Evolutionary conservation across 2,329 filamentous ascomycete genomes (phyloP).

Genomic region (Colletotrichum plurivorum): DNA sequence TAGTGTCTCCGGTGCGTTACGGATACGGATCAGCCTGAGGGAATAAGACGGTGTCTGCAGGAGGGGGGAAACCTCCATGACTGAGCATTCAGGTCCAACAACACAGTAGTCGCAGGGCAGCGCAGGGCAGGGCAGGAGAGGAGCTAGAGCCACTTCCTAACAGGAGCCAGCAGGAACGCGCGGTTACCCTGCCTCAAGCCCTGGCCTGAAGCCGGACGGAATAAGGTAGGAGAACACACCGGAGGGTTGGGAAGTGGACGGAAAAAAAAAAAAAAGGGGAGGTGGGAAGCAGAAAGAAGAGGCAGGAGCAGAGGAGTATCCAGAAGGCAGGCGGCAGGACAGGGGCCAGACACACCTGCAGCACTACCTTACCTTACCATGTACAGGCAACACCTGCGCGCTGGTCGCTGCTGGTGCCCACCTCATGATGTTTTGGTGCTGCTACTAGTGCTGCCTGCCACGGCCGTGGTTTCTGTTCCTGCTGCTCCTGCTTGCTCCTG

Average conservation of each 20-base stretch:
- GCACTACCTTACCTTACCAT: background rate
- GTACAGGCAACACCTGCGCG: constrained; percentile 1
- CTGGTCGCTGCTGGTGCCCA: background rate
- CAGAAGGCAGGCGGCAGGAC: constrained; percentile 2
- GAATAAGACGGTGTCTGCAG: background rate
- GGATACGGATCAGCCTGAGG: background rate
- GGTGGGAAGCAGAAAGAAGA: background rate
- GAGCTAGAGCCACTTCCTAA: constrained; percentile 9
- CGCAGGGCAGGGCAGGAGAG: background rate
- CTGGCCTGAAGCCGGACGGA: no score
- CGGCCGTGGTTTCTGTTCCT: constrained; percentile 11
- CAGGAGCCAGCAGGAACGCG: constrained; percentile 4
- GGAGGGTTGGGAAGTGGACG: background rate
- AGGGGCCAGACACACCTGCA: constrained; percentile 17
- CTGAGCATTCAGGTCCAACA: no score
- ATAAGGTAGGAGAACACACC: no score
- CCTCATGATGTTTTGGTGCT: background rate
- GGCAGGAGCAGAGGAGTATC: background rate
- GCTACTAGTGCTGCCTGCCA: background rate
- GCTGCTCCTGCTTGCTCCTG: background rate
- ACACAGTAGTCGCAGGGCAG: background rate
- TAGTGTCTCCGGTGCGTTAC: no score
- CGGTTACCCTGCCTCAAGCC: background rate
- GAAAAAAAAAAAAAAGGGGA: background rate
- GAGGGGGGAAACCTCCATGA: no score